These are phyloP conservation scores for Odontarrhena argentea DNA, from an alignment of 345 rosid genomes.

Conservation along the genomic window DNA sequence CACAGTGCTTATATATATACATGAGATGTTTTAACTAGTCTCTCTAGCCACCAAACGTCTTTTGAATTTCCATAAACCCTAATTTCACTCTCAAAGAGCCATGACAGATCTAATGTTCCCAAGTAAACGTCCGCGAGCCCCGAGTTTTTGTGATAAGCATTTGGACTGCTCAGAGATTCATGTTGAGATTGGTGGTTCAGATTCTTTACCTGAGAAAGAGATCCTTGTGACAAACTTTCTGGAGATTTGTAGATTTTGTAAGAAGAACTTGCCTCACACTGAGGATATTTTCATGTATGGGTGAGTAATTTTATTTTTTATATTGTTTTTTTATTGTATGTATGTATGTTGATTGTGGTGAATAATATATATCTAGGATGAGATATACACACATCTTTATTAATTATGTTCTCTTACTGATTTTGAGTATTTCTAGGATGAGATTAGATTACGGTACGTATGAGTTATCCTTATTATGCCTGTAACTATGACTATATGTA, in stretches of 20 bases:
- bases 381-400: too few species aligned
- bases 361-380: too few species aligned
- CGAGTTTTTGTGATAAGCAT: slow-evolving; percentile 15
- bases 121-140: slow-evolving; percentile 24
- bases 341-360: too few species aligned
- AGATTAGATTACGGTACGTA: too few species aligned
- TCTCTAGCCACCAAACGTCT: too few species aligned
- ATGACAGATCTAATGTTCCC: slow-evolving; percentile 13
- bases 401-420: too few species aligned
- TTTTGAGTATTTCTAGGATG: too few species aligned
- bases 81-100: neutral
- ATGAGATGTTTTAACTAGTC: neutral
- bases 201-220: neutral
- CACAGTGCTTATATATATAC: slow-evolving; percentile 11
- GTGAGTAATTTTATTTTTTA: neutral
- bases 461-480: too few species aligned
- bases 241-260: slow-evolving; percentile 24
- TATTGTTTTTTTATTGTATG: too few species aligned
- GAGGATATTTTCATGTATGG: slow-evolving; percentile 35
- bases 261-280: neutral
- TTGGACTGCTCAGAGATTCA: neutral
- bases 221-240: slow-evolving; percentile 1
- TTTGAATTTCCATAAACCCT: neutral
- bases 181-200: neutral
- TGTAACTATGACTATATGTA: too few species aligned